Conservation (phyloP, 2,329 filamentous ascomycete species). For the Fonsecaea nubica region DNA sequence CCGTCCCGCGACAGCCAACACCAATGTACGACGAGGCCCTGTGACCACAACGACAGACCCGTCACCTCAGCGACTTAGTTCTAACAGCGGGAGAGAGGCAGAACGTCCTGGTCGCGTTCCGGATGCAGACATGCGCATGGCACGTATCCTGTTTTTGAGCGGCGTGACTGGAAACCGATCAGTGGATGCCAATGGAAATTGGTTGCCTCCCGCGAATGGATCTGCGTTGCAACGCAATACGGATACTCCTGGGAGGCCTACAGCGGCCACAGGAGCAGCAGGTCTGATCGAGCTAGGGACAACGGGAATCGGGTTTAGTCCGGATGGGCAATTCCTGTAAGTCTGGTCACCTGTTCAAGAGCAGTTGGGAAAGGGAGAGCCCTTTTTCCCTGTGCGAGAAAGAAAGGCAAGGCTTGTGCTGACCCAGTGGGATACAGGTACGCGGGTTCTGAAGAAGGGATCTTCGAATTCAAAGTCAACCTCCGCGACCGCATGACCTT, state of each 20-base stretch:
- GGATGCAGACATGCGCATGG: slow-evolving; percentile 36
- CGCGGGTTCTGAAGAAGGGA: slow-evolving; percentile 56
- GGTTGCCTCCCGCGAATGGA: slow-evolving; percentile 28
- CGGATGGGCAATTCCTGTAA: slow-evolving; percentile 55
- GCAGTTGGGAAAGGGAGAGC: neutral
- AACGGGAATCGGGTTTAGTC: slow-evolving; percentile 56
- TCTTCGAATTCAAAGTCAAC: slow-evolving; percentile 57
- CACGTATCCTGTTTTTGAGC: slow-evolving; percentile 34
- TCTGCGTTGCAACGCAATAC: slow-evolving; percentile 46
- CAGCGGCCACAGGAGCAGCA: slow-evolving; percentile 44
- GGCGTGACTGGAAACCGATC: slow-evolving; percentile 26
- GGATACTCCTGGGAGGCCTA: slow-evolving; percentile 40
- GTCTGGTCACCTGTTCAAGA: slow-evolving; percentile 35
- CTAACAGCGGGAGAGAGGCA: neutral
- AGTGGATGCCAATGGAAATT: slow-evolving; percentile 41
- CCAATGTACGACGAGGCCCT: neutral
- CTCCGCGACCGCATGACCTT: slow-evolving; percentile 56
- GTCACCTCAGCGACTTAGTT: neutral
- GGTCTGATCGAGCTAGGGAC: slow-evolving; percentile 49
- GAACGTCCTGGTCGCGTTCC: slow-evolving; percentile 15
- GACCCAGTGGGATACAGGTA: slow-evolving; percentile 46
- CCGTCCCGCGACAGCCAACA: neutral
- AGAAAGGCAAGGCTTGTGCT: neutral
- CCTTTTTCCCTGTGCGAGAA: neutral
- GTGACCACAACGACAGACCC: neutral